Evolutionary conservation across 108 stramenopile genomes (phyloP).

Genomic region (Fragilariopsis cylindrus): DNA sequence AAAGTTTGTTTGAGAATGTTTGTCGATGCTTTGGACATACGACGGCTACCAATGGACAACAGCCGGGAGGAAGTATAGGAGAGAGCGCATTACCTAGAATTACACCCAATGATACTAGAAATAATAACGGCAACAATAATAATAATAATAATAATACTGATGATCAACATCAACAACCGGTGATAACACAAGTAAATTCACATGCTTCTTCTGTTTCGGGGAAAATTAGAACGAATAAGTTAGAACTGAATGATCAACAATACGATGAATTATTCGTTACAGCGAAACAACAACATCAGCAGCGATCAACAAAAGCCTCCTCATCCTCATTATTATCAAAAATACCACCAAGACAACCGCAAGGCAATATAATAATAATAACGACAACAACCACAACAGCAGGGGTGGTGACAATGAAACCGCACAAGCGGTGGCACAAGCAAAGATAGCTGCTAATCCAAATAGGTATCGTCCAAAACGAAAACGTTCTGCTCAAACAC

Average conservation of each 20-base stretch:
- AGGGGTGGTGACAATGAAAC: slow-evolving; percentile 13
- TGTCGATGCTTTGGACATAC: slow-evolving; percentile 43
- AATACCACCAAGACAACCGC: slow-evolving; percentile 9
- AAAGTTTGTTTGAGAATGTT: slow-evolving; percentile 38
- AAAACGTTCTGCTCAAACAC: slow-evolving; percentile 30
- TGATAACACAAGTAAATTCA: slow-evolving; percentile 12
- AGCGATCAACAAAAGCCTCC: background rate
- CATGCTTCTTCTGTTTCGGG: slow-evolving; percentile 14
- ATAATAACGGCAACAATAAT: background rate
- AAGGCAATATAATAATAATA: background rate
- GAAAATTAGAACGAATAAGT: slow-evolving; percentile 37
- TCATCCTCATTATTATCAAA: background rate
- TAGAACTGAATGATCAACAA: slow-evolving; percentile 44
- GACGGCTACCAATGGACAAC: background rate
- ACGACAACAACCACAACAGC: background rate
- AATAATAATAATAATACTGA: background rate
- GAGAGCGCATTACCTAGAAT: background rate
- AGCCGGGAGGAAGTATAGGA: slow-evolving; percentile 7
- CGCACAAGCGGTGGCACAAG: slow-evolving; percentile 34
- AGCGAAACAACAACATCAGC: background rate
- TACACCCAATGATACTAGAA: background rate
- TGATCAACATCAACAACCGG: background rate
- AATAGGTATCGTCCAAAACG: slow-evolving; percentile 25
- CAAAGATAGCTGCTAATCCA: slow-evolving; percentile 35
- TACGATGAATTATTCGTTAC: slow-evolving; percentile 54